Conservation (phyloP, 2,329 filamentous ascomycete genomes). For the Colletotrichum costaricense region DNA sequence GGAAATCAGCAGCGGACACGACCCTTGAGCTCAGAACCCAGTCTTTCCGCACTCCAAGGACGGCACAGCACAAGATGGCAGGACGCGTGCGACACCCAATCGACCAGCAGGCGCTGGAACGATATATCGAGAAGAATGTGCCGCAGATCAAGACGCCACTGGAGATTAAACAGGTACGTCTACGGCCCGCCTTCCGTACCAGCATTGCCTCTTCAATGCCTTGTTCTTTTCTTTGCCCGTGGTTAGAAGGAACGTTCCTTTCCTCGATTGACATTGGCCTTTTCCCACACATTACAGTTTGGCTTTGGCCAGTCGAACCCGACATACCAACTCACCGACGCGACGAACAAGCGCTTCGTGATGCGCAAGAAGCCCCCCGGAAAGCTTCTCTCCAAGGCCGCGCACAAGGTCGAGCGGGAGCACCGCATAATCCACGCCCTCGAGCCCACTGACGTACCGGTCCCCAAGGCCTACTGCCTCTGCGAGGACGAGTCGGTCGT, state of each 20-base stretch:
- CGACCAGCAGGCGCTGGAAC: conserved; percentile 81
- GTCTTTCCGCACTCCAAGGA: not conserved
- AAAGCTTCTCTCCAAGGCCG: conserved; percentile 89
- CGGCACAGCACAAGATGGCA: conserved; percentile 69
- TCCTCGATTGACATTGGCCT: not conserved
- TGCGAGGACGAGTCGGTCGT: conserved; percentile 86
- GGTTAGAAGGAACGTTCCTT: not conserved
- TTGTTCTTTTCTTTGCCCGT: not conserved
- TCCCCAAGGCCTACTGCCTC: conserved; percentile 84
- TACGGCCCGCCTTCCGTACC: conserved; percentile 47
- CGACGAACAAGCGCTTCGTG: conserved; percentile 79
- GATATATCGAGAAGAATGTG: conserved; percentile 82
- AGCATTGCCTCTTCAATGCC: conserved; percentile 9
- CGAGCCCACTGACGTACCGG: conserved; percentile 81
- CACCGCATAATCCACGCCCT: conserved; percentile 91
- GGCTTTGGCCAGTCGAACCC: conserved; percentile 98
- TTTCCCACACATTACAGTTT: conserved; percentile 68
- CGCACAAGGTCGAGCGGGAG: conserved; percentile 96
- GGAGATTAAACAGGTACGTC: conserved; percentile 85
- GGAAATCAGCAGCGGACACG: not conserved
- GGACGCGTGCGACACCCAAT: conserved; percentile 91
- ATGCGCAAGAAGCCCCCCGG: conserved; percentile 99
- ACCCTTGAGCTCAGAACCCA: not conserved
- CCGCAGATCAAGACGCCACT: conserved; percentile 86
- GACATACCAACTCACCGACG: conserved; percentile 88